phyloP scores from a whole-genome alignment of 306 rosid species.

The Cicer judaicum region DNA sequence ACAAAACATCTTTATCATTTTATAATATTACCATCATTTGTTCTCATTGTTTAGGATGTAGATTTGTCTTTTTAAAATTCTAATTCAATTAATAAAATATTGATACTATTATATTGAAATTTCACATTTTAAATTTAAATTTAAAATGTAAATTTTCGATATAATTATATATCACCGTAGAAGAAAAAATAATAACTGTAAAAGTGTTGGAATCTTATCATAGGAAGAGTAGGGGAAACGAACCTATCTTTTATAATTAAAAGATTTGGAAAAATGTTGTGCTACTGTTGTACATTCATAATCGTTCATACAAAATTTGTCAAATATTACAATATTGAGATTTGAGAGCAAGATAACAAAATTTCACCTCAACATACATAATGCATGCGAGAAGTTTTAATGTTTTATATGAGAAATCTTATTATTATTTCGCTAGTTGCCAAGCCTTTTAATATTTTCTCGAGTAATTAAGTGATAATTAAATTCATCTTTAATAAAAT shows the following conservation, averaged over 20 bases:
- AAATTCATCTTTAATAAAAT: no score
- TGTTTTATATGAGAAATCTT: slow-evolving; percentile 1
- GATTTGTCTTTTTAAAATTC: neutral
- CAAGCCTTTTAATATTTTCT: neutral
- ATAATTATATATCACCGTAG: no score
- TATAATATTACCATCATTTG: neutral
- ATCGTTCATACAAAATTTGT: neutral
- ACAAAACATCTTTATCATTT: neutral
- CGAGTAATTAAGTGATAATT: no score
- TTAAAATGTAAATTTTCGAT: no score
- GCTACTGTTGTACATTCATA: neutral
- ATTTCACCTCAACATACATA: neutral
- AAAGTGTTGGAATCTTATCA: slow-evolving; percentile 46
- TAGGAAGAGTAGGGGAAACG: neutral
- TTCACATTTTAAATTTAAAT: no score
- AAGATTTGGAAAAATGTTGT: neutral
- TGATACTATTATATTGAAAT: no score
- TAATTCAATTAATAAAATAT: no score
- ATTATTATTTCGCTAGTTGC: neutral
- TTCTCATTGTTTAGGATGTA: slow-evolving; percentile 37
- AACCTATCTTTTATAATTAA: neutral
- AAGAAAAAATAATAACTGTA: neutral
- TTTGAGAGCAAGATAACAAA: neutral
- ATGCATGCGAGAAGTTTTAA: neutral
- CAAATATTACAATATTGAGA: neutral